Percentiles rank a stretch among this genome's conserved stretches.
Evolutionary conservation across 352 stramenopile genomes (phyloP).

Genomic region (Plasmopara viticola): DNA sequence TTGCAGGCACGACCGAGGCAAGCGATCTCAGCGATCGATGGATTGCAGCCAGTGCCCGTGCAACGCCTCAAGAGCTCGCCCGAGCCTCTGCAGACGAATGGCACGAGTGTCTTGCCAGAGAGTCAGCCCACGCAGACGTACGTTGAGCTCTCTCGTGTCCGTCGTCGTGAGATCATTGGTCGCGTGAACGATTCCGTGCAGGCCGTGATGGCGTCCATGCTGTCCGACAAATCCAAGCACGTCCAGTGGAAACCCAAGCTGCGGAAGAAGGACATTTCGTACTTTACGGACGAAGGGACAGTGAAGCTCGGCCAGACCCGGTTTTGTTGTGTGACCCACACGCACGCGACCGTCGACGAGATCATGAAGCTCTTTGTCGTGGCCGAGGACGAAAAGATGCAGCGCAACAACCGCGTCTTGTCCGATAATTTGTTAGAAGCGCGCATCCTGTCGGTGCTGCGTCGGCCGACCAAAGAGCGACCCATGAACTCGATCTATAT

Average conservation of each 20-base stretch:
- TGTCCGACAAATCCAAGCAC: conserved; percentile 25
- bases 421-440: conserved; percentile 45
- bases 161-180: conserved; percentile 22
- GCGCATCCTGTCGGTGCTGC: conserved; percentile 35
- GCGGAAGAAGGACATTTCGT: conserved; percentile 38
- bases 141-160: conserved; percentile 17
- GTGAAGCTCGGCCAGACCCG: conserved; percentile 32
- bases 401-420: conserved; percentile 38
- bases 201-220: conserved; percentile 42
- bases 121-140: conserved; percentile 7
- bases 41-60: background rate
- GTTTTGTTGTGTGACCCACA: conserved; percentile 52
- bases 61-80: background rate
- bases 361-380: conserved; percentile 48
- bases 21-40: too few species aligned
- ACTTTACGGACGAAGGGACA: conserved; percentile 43
- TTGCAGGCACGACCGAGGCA: too few species aligned
- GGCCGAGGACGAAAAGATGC: conserved; percentile 28
- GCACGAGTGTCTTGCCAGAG: conserved; percentile 5
- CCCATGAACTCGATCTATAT: conserved; percentile 37
- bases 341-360: conserved; percentile 28
- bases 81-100: conserved; percentile 1
- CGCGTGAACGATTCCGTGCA: conserved; percentile 27
- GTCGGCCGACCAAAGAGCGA: conserved; percentile 23
- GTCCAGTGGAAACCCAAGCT: conserved; percentile 41